Evolutionary conservation across 148 eudicot species (phyloP), one percentile per base, ranked within the genome.

Genomic region (Rheum nobile): DNA sequence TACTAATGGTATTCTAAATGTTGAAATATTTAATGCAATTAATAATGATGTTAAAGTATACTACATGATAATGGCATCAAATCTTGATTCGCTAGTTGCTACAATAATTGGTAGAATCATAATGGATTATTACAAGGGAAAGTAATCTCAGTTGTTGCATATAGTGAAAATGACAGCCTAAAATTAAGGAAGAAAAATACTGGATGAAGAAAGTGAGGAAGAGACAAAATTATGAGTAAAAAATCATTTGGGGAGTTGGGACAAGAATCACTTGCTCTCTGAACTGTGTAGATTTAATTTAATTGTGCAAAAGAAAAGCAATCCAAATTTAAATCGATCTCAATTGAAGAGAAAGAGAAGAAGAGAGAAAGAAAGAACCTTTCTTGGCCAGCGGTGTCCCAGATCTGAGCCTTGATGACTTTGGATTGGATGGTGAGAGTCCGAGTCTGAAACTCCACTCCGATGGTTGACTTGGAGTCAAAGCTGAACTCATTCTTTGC

Each of bases 301-400:
- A 2, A 2, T 1, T 35, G 37, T 35, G 4, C 2, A 35, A 4
- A 35, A 35, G 4, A 4, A 35, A 35, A 35, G 37, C 37, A 35
- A 35, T 4, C 37, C 37, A 2, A 35, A 50, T 22, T 32, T 1
- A 74, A 65, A 35, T 28, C 24, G 38, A 21, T 34, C 43, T 26
- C 21, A 41, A 37, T 6, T 16, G 8, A 26, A 6, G 42, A 35
- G 24, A 1, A 48, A 19, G 5, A 2, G 29, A 16, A 39, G 59
- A 42, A 38, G 8, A 32, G 14, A 32, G 8, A 42, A 32, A 14
- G 12, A 0, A 41, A 0, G 44, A 34, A 89, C 91, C 92, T 91
- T 80, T 91, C 92, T 80, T 89, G 94, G 80, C 97, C 92, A 73
- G 95, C 95, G 50, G 94, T 89, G 79, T 91, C 97, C 95, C 95